phyloP scores from a whole-genome alignment of 148 eudicot species.

The Rhododendron ferrugineum region DNA sequence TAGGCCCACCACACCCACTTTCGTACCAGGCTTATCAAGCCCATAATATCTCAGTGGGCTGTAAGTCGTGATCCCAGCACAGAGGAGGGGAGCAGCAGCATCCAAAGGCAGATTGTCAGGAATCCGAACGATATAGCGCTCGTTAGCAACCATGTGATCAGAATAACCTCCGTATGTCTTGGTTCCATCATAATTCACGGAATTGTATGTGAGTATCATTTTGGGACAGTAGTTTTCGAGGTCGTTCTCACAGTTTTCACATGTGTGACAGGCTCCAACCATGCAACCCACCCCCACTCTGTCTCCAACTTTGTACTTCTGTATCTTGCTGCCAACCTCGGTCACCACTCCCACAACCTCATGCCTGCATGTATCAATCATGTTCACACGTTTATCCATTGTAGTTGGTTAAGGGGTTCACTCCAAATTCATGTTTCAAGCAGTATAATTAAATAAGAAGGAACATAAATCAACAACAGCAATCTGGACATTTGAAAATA shows the following conservation, averaged over 20 bases:
- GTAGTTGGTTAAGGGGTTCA: background rate
- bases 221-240: constrained; percentile 15
- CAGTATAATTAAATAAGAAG: background rate
- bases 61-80: constrained; percentile 30
- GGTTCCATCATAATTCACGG: constrained; percentile 10
- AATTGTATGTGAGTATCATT: background rate
- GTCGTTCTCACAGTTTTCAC: constrained; percentile 2
- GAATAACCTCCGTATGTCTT: constrained; percentile 36
- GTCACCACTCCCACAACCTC: constrained; percentile 11
- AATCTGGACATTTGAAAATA: background rate
- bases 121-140: constrained; percentile 19
- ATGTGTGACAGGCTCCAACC: constrained; percentile 7
- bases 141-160: constrained; percentile 24
- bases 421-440: background rate
- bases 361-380: background rate
- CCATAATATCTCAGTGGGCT: constrained; percentile 33
- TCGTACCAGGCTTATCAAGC: constrained; percentile 26
- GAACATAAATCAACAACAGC: background rate
- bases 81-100: constrained; percentile 23
- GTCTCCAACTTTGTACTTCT: constrained; percentile 16
- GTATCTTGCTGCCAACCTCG: constrained; percentile 11
- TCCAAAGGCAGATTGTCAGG: constrained; percentile 28
- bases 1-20: constrained; percentile 25
- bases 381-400: background rate
- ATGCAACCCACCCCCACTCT: constrained; percentile 19